Conservation (phyloP, 2,329 filamentous ascomycete genomes). For the Rutstroemia sp. region DNA sequence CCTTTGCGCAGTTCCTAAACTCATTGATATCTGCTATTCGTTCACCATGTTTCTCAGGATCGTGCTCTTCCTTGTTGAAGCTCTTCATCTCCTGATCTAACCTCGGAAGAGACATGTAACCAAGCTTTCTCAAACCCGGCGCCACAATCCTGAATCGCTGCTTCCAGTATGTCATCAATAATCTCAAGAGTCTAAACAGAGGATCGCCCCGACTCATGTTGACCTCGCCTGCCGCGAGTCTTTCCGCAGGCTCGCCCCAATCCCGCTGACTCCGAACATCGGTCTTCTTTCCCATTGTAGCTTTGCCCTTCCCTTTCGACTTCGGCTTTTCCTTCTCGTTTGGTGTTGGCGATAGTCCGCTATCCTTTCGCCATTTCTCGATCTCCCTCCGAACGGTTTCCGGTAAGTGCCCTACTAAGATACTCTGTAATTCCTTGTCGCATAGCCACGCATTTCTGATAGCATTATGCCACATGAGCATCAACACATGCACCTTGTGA, state of each 20-base stretch:
- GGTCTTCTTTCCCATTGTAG: constrained; percentile 33
- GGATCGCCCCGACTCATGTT: constrained; percentile 82
- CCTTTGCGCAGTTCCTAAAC: constrained; percentile 61
- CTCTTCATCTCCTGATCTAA: constrained; percentile 68
- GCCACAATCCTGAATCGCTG: constrained; percentile 70
- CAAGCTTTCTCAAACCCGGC: constrained; percentile 79
- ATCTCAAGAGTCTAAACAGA: constrained; percentile 65
- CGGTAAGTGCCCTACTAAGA: constrained; percentile 66
- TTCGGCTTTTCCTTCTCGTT: constrained; percentile 33
- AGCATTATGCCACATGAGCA: constrained; percentile 83
- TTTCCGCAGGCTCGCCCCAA: constrained; percentile 64
- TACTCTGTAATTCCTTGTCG: constrained; percentile 67
- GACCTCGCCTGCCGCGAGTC: constrained; percentile 60
- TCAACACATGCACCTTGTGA: constrained; percentile 84
- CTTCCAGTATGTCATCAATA: constrained; percentile 81
- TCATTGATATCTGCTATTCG: constrained; percentile 57
- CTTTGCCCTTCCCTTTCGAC: constrained; percentile 30
- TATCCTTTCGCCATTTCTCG: constrained; percentile 63
- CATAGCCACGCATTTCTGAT: constrained; percentile 79
- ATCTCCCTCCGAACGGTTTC: constrained; percentile 55
- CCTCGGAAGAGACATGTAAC: constrained; percentile 73
- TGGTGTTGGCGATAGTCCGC: constrained; percentile 46
- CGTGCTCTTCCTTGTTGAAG: constrained; percentile 54
- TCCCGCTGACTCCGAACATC: constrained; percentile 45
- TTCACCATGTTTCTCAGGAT: constrained; percentile 68